Conservation (phyloP, 805 yeast genomes). For the Alloascoidea hylecoeti region DNA sequence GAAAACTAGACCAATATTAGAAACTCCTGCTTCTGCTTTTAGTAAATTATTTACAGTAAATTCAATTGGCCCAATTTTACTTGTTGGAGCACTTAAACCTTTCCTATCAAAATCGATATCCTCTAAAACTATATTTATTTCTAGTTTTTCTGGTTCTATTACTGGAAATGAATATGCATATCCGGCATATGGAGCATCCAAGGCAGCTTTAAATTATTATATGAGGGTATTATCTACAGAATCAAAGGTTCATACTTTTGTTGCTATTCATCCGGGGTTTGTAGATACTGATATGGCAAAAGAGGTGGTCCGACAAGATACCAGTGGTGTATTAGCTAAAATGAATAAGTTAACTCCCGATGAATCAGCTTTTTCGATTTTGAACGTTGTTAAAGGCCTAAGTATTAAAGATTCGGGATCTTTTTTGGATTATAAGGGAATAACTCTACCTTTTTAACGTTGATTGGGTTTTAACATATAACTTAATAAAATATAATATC, state of each 20-base stretch:
- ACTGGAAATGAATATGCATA: constrained; percentile 8
- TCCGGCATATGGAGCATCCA: constrained; percentile 21
- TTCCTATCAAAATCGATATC: constrained; percentile 9
- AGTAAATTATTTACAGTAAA: no score
- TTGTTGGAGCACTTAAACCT: no score
- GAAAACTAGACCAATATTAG: no score
- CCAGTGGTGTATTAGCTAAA: constrained; percentile 3
- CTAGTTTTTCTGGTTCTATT: constrained; percentile 15
- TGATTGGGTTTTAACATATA: no score
- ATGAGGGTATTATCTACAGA: constrained; percentile 16
- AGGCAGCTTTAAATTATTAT: constrained; percentile 22
- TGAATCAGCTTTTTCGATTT: constrained; percentile 11
- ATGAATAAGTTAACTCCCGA: constrained; percentile 10
- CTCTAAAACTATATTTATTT: constrained; percentile 14
- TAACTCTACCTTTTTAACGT: no score
- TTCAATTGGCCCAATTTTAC: no score
- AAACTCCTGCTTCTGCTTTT: no score
- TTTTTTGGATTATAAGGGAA: no score
- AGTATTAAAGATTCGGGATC: constrained; percentile 13
- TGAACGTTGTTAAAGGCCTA: constrained; percentile 11
- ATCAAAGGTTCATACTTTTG: constrained; percentile 13
- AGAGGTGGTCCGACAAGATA: constrained; percentile 1
- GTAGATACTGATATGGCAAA: constrained; percentile 22
- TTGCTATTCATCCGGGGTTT: constrained; percentile 24
- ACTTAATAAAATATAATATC: no score